phyloP scores from a whole-genome alignment of 345 rosid species.

The Moringa oleifera region DNA sequence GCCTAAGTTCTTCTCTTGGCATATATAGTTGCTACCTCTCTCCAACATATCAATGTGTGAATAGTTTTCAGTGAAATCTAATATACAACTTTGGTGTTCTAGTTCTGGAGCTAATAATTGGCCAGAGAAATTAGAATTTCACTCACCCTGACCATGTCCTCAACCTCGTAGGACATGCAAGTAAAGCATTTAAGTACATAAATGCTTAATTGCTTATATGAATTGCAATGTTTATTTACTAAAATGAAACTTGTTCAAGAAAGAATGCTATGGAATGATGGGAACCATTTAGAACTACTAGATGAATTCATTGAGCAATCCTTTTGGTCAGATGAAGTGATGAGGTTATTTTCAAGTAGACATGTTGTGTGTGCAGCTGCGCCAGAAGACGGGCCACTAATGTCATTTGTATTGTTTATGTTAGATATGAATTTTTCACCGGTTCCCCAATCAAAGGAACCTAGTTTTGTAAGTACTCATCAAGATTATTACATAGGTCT shows the following conservation, averaged over 20 bases:
- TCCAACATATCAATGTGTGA: conserved; percentile 25
- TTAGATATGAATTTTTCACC: background rate
- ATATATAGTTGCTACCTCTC: conserved; percentile 30
- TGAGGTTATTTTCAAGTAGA: conserved; percentile 34
- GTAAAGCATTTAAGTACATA: background rate
- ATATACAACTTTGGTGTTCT: conserved; percentile 32
- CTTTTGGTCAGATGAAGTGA: conserved; percentile 17
- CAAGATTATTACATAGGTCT: background rate
- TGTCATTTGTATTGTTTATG: conserved; percentile 30
- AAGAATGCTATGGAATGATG: conserved; percentile 31
- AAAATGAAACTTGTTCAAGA: conserved; percentile 19
- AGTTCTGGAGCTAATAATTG: conserved; percentile 26
- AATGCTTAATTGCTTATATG: background rate
- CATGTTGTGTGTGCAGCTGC: conserved; percentile 37
- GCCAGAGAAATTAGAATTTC: conserved; percentile 23
- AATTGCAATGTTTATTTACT: no score
- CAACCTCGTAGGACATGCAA: conserved; percentile 14
- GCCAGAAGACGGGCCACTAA: conserved; percentile 32
- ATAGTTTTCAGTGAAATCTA: conserved; percentile 24
- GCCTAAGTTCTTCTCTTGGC: background rate
- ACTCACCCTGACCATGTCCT: conserved; percentile 4
- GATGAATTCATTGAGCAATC: conserved; percentile 23
- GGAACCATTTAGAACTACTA: conserved; percentile 19
- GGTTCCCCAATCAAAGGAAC: background rate
- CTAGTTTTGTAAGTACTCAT: background rate